Evolutionary conservation across 2,329 filamentous ascomycete genomes (phyloP).

Genomic region (Fusarium irregulare): DNA sequence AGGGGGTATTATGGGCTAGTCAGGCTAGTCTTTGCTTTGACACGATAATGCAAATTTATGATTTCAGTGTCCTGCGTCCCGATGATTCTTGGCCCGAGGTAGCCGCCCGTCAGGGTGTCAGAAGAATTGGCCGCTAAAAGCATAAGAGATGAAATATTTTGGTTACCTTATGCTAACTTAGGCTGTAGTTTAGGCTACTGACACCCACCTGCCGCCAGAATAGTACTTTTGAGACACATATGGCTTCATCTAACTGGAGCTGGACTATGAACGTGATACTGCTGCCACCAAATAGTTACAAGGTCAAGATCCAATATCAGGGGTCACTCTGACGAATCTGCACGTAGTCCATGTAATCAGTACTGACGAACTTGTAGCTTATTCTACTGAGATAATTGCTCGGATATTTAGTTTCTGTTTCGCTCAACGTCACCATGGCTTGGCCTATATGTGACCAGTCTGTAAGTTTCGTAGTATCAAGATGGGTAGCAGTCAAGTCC

Average conservation of each 20-base stretch:
- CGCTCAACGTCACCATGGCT: background rate
- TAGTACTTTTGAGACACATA: background rate
- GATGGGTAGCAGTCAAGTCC: background rate
- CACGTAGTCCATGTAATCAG: background rate
- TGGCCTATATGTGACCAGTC: background rate
- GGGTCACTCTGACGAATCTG: background rate
- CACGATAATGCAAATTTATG: constrained; percentile 33
- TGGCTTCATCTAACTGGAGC: background rate
- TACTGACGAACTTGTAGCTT: background rate
- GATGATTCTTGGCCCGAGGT: background rate
- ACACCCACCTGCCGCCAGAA: background rate
- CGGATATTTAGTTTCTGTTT: background rate
- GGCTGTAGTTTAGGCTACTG: too few species aligned
- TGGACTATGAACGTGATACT: background rate
- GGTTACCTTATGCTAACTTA: too few species aligned
- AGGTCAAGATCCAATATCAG: background rate
- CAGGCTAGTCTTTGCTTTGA: constrained; percentile 39
- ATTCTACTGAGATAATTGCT: background rate
- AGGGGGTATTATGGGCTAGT: constrained; percentile 16
- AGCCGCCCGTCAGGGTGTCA: too few species aligned
- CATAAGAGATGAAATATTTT: too few species aligned
- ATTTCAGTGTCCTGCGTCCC: constrained; percentile 19
- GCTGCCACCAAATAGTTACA: background rate
- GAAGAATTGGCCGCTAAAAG: too few species aligned
- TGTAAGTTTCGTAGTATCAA: background rate